These are phyloP conservation scores for Chalara sp. DNA, from an alignment of 2,329 filamentous ascomycete genomes.

Conservation along the genomic window DNA sequence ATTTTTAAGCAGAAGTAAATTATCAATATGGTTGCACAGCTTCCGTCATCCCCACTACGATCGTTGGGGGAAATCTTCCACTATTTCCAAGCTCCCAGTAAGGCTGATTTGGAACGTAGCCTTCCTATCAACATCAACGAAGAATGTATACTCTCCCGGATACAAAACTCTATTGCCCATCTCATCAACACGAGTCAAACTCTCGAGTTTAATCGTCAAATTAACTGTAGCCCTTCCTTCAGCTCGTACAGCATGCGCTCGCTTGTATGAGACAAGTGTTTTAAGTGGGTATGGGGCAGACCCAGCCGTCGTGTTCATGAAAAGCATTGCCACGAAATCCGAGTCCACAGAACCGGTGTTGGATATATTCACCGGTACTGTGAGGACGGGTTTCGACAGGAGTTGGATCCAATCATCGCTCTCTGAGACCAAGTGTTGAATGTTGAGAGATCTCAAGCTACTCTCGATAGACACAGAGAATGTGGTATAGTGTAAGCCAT, in stretches of 20 bases:
- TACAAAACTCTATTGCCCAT: background rate
- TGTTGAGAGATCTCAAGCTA: background rate
- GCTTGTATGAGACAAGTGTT: conserved; percentile 32
- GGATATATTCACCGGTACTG: conserved; percentile 33
- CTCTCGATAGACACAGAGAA: conserved; percentile 28
- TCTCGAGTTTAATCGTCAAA: background rate
- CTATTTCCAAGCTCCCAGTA: background rate
- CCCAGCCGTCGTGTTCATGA: conserved; percentile 35
- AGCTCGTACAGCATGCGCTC: background rate
- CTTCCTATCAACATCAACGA: background rate
- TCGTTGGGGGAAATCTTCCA: background rate
- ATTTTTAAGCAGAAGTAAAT: no score
- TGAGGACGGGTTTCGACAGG: conserved; percentile 32
- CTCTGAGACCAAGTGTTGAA: background rate
- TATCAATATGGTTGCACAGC: no score
- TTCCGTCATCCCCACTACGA: no score
- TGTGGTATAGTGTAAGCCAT: conserved; percentile 51
- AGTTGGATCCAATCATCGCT: background rate
- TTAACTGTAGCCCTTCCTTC: background rate
- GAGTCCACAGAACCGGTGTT: conserved; percentile 34
- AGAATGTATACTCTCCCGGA: background rate
- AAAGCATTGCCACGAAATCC: conserved; percentile 47
- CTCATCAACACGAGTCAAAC: background rate
- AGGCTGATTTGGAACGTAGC: background rate
- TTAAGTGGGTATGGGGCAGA: conserved; percentile 45